Conservation (phyloP, 2,329 filamentous ascomycete species). For the Fusarium nisikadoi region DNA sequence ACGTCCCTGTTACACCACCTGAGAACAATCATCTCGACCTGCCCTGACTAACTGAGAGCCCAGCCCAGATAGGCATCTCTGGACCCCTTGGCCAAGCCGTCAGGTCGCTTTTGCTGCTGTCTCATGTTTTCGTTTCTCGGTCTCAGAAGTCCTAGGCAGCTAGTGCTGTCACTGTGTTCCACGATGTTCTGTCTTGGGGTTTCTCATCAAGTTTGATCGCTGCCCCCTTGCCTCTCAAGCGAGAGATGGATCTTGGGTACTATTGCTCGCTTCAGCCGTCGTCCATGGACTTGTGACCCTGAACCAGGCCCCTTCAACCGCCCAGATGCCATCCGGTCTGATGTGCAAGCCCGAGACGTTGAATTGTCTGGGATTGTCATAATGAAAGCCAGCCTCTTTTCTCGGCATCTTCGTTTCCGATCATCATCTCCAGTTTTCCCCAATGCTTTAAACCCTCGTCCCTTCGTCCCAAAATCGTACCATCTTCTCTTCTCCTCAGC, state of each 20-base stretch:
- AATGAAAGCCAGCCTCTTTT: conserved; percentile 43
- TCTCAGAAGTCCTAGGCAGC: conserved; percentile 23
- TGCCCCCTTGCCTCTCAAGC: conserved; percentile 8
- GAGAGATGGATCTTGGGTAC: background rate
- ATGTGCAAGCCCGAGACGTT: conserved; percentile 45
- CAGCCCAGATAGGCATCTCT: conserved; percentile 8
- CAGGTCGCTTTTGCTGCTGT: conserved; percentile 25
- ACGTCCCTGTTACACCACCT: conserved; percentile 30
- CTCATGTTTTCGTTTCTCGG: conserved; percentile 37
- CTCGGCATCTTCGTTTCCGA: conserved; percentile 52
- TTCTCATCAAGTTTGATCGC: conserved; percentile 42
- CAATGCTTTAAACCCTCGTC: conserved; percentile 48
- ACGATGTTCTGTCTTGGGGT: conserved; percentile 31
- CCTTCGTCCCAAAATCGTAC: conserved; percentile 45
- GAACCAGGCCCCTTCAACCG: conserved; percentile 36
- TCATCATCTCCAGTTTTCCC: conserved; percentile 47
- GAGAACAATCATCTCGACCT: conserved; percentile 20
- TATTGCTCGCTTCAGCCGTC: conserved; percentile 17
- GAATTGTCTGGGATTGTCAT: conserved; percentile 49
- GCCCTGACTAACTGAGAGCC: background rate
- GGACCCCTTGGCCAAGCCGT: conserved; percentile 12
- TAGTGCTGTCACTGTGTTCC: conserved; percentile 20
- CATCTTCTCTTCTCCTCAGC: conserved; percentile 53
- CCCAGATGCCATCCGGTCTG: conserved; percentile 46
- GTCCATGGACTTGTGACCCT: conserved; percentile 28